Conservation (phyloP, 2,329 filamentous ascomycete species). For the Sphaceloma murrayae region DNA sequence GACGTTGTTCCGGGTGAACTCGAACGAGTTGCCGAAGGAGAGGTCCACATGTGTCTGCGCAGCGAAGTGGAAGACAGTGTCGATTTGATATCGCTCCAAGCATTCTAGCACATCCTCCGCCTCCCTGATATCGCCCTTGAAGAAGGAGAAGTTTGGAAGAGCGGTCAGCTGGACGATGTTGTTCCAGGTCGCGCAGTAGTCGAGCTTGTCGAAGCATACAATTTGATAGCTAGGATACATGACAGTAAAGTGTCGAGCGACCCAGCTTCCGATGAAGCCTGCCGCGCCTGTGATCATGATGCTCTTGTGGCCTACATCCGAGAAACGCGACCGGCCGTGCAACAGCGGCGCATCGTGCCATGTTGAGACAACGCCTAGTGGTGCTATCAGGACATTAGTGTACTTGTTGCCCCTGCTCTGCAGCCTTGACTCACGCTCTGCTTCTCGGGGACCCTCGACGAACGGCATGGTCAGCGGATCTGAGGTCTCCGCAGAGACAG, state of each 20-base stretch:
- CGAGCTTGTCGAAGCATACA: conserved; percentile 74
- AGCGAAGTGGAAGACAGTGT: conserved; percentile 75
- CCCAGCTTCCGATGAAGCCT: conserved; percentile 80
- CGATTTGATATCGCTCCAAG: conserved; percentile 61
- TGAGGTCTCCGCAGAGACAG: neutral
- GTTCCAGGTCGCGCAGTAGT: conserved; percentile 72
- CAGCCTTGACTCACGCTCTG: conserved; percentile 1
- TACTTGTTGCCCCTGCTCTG: neutral
- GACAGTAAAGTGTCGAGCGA: conserved; percentile 65
- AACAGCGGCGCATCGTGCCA: conserved; percentile 65
- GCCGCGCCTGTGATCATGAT: conserved; percentile 78
- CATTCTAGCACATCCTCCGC: conserved; percentile 60
- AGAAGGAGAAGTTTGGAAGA: conserved; percentile 65
- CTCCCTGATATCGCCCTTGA: conserved; percentile 68
- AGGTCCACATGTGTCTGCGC: conserved; percentile 79
- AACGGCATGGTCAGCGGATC: conserved; percentile 4
- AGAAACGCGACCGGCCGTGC: conserved; percentile 59
- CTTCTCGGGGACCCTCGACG: conserved; percentile 3
- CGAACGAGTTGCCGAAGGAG: conserved; percentile 73
- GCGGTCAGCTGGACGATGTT: conserved; percentile 62
- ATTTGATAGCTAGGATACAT: conserved; percentile 72
- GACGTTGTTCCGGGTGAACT: conserved; percentile 73
- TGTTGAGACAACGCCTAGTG: conserved; percentile 26
- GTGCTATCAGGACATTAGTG: neutral
- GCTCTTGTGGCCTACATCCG: conserved; percentile 59